These are phyloP conservation scores for Polychytrium aggregatum DNA, from an alignment of 192 early-diverging fungal species.

Conservation along the genomic window DNA sequence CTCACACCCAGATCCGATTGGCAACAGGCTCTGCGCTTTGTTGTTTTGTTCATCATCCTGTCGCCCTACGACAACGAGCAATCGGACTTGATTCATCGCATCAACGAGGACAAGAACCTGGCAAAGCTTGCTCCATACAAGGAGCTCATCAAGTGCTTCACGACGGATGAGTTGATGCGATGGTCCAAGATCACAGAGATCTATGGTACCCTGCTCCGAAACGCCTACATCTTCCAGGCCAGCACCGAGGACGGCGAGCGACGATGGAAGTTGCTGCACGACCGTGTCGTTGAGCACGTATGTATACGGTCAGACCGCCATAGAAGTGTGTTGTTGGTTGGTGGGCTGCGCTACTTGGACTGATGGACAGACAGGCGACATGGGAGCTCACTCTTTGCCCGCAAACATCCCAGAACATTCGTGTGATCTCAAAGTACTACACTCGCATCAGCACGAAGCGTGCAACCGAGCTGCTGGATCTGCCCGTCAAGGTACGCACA, in stretches of 20 bases:
- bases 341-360: too few species aligned
- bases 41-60: conserved; percentile 77
- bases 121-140: conserved; percentile 60
- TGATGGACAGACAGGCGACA: too few species aligned
- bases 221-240: conserved; percentile 62
- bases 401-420: conserved; percentile 81
- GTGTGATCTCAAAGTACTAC: conserved; percentile 95
- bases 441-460: conserved; percentile 73
- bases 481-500: conserved; percentile 50
- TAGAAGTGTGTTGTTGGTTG: not conserved
- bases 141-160: conserved; percentile 79
- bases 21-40: conserved; percentile 56
- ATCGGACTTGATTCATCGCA: conserved; percentile 80
- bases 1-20: too few species aligned
- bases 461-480: conserved; percentile 81
- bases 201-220: conserved; percentile 66
- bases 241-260: conserved; percentile 65
- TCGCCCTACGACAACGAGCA: conserved; percentile 95
- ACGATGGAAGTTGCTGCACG: conserved; percentile 74
- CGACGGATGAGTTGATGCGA: conserved; percentile 84
- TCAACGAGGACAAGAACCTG: conserved; percentile 71
- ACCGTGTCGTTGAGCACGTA: conserved; percentile 93
- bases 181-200: conserved; percentile 90
- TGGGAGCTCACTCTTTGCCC: too few species aligned
- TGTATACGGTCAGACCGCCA: conserved; percentile 8